These are phyloP conservation scores for Myxozyma vanderwaltii DNA, from an alignment of 805 yeast genomes.

Conservation along the genomic window DNA sequence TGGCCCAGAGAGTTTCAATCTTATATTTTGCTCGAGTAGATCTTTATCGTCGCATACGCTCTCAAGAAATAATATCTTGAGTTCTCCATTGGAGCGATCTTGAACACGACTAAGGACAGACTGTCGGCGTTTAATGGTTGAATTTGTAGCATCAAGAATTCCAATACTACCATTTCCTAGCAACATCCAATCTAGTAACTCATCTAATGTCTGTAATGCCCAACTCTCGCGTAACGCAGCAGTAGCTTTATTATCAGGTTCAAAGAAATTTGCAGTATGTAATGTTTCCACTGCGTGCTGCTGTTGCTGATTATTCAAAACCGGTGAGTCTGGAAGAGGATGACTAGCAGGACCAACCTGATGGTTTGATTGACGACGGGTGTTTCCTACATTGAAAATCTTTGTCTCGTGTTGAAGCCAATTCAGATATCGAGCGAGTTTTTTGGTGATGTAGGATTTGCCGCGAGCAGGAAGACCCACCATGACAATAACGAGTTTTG, in stretches of 20 bases:
- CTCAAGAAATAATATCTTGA: slow-evolving; percentile 83
- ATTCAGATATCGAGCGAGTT: slow-evolving; percentile 83
- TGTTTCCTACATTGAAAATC: slow-evolving; percentile 94
- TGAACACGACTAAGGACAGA: slow-evolving; percentile 51
- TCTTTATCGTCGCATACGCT: slow-evolving; percentile 80
- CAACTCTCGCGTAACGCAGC: slow-evolving; percentile 79
- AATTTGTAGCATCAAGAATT: slow-evolving; percentile 90
- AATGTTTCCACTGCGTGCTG: slow-evolving; percentile 28
- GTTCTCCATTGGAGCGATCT: slow-evolving; percentile 43
- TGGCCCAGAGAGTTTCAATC: slow-evolving; percentile 87
- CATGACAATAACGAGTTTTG: slow-evolving; percentile 90
- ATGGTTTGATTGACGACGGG: slow-evolving; percentile 70
- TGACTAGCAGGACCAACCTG: slow-evolving; percentile 68
- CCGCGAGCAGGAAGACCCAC: slow-evolving; percentile 96
- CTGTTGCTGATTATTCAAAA: slow-evolving; percentile 5
- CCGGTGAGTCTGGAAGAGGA: slow-evolving; percentile 56
- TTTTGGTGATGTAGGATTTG: slow-evolving; percentile 88
- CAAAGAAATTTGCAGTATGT: slow-evolving; percentile 84
- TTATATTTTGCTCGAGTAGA: slow-evolving; percentile 79
- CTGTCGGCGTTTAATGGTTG: slow-evolving; percentile 71
- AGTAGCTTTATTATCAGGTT: slow-evolving; percentile 71
- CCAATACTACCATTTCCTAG: slow-evolving; percentile 89
- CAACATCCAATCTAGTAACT: slow-evolving; percentile 75
- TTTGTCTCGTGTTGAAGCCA: slow-evolving; percentile 91
- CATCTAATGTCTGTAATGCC: slow-evolving; percentile 94